phyloP scores from a whole-genome alignment of 371 early-diverging fungal species.

The Mucor racemosus region DNA sequence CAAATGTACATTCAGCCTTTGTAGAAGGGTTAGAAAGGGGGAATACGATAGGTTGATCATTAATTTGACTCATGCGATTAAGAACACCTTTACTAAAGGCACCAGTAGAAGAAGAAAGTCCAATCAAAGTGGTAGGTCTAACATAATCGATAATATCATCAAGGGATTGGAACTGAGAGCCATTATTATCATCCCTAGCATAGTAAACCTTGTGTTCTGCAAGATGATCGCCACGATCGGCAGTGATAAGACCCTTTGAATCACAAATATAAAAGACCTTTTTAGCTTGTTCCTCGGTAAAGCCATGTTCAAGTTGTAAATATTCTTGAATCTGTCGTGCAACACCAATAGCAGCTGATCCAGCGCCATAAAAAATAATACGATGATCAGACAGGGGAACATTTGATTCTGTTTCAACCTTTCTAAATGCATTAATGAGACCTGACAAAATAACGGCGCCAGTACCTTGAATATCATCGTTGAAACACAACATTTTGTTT shows the following conservation, averaged over 20 bases:
- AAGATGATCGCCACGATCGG: constrained; percentile 84
- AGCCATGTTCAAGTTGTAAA: constrained; percentile 67
- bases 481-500: constrained; percentile 71
- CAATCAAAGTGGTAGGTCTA: constrained; percentile 82
- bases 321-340: constrained; percentile 82
- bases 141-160: constrained; percentile 77
- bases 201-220: constrained; percentile 83
- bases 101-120: constrained; percentile 76
- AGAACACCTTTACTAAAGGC: constrained; percentile 74
- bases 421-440: constrained; percentile 84
- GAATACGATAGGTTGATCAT: constrained; percentile 87
- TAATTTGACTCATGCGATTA: constrained; percentile 71
- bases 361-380: constrained; percentile 89
- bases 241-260: constrained; percentile 76
- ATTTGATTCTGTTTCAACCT: constrained; percentile 59
- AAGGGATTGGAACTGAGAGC: constrained; percentile 71
- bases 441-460: constrained; percentile 92
- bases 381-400: constrained; percentile 73
- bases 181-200: constrained; percentile 79
- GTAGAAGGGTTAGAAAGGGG: constrained; percentile 90
- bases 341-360: constrained; percentile 90
- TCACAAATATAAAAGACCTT: constrained; percentile 86
- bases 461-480: constrained; percentile 78
- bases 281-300: constrained; percentile 76
- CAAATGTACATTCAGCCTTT: constrained; percentile 92